Base-by-base conservation (phyloP, 768 basidiomycete genomes). In the Imleria badia region DNA sequence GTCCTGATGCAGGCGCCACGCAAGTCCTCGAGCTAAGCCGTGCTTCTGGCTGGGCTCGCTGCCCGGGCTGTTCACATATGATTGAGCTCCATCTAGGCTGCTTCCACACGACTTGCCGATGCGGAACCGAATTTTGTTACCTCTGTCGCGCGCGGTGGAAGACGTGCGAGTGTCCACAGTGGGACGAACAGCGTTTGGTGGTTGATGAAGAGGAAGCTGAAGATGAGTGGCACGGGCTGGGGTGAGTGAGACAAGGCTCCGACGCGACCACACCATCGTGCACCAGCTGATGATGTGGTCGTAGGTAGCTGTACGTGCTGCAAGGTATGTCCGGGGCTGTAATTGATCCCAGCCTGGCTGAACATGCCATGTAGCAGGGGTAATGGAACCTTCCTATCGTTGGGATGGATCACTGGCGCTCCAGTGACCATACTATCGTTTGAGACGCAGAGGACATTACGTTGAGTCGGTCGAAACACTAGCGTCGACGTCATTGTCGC, bases 71-170 rank as follows among this genome's bases (percentile, higher is more conserved):
- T 47, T 56, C 63, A 19, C 68, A 69, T 38, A 62, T 77, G 62
- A 68, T 77, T 49, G 76, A 77, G 54, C 70, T 75, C 34, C 50
- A 64, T 3, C 20, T 58, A 10, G 76, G 76, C 0, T 77, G 76
- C 50, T 72, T 65, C 57, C 77, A 77, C 51, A 75, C 75, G 71
- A 73, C 73, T 2, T 78, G 76, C 47, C 55, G 68, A 20, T 77
- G 76, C 55, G 49, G 59, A 34, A 70, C 70, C 15, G 63, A 77
- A 51, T 77, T 77, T 49, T 78, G 76, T 60, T 78, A 77, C 40
- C 57, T 83, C 73, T 76, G 83, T 73, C 47, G 75, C 73, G 76
- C 61, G 30, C 69, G 51, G 5, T 91, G 87, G 87, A 87, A 86
- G 70, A 74, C 69, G 1, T 91, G 89, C 59, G 17, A 0, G 1